Conservation (phyloP, 768 basidiomycete genomes). For the Phallus indusiatus region DNA sequence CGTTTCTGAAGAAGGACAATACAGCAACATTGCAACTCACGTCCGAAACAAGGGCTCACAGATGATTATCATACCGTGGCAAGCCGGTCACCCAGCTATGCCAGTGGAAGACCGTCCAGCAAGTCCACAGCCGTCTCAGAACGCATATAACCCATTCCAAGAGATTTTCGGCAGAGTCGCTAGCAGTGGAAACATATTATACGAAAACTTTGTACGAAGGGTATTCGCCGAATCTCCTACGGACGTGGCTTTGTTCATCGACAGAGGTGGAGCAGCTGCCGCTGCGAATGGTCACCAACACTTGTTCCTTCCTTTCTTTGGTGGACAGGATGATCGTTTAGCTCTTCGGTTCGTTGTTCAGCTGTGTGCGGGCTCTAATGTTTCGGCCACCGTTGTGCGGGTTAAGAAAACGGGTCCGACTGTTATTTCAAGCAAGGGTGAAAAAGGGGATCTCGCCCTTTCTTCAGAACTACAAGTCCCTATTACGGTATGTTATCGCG, state of each 20-base stretch:
- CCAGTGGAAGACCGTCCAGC: conserved; percentile 4
- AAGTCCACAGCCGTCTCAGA: no score
- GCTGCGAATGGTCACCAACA: conserved; percentile 48
- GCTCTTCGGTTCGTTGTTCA: conserved; percentile 78
- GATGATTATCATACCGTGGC: conserved; percentile 83
- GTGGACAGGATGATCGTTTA: conserved; percentile 87
- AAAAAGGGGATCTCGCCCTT: no score
- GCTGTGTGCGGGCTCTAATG: conserved; percentile 48
- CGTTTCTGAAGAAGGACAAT: conserved; percentile 65
- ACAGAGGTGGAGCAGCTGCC: conserved; percentile 43
- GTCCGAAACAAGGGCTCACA: conserved; percentile 50
- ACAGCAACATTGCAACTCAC: conserved; percentile 53
- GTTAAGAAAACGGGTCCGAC: conserved; percentile 30
- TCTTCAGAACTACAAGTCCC: no score
- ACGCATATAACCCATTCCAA: conserved; percentile 62
- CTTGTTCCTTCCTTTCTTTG: conserved; percentile 84
- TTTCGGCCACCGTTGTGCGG: conserved; percentile 67
- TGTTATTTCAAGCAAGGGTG: background rate
- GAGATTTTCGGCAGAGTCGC: conserved; percentile 54
- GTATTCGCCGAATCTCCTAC: conserved; percentile 63
- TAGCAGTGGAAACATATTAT: conserved; percentile 42
- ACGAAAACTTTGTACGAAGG: conserved; percentile 78
- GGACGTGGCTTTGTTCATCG: conserved; percentile 83
- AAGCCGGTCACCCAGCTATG: conserved; percentile 14
- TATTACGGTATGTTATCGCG: no score